Percentiles rank a stretch among this genome's conserved stretches.
Conservation (phyloP, 1,284 basidiomycete genomes). For the Vanrija humicola region DNA sequence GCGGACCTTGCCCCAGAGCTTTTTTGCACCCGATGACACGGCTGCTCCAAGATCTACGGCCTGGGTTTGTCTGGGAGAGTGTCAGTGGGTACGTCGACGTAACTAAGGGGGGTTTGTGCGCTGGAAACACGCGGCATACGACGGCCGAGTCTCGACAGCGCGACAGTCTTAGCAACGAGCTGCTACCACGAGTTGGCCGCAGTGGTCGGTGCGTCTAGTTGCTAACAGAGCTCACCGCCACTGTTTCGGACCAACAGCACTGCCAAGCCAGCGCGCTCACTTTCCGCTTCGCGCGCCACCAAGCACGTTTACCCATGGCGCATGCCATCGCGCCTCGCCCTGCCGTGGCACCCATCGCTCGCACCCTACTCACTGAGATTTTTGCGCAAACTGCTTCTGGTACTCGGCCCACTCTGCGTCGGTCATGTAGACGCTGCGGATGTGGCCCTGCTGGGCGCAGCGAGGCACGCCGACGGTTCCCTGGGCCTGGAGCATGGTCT, state of each 20-base stretch:
- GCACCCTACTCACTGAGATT: constrained; percentile 26
- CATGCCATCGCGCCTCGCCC: too few relatives aligned
- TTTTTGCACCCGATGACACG: constrained; percentile 35
- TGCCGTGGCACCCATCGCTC: too few relatives aligned
- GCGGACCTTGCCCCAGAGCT: constrained; percentile 41
- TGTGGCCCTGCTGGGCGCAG: constrained; percentile 1
- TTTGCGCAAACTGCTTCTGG: constrained; percentile 30
- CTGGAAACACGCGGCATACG: too few relatives aligned
- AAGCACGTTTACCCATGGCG: too few relatives aligned
- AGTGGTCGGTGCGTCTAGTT: too few relatives aligned
- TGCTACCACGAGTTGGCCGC: not conserved
- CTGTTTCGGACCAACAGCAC: too few relatives aligned
- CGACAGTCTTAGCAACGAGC: not conserved
- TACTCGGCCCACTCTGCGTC: constrained; percentile 47
- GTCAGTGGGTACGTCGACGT: not conserved
- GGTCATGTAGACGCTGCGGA: constrained; percentile 36
- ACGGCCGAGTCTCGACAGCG: too few relatives aligned
- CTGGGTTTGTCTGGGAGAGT: constrained; percentile 11
- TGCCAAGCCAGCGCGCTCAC: too few relatives aligned
- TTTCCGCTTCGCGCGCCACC: not conserved
- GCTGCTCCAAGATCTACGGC: constrained; percentile 41
- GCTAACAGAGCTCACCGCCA: too few relatives aligned
- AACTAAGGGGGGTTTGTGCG: too few relatives aligned
- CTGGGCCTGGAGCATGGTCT: constrained; percentile 36
- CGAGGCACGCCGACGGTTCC: constrained; percentile 11